Evolutionary conservation across 2,329 filamentous ascomycete species (phyloP).

Genomic region (Ceratocystis albifundus): DNA sequence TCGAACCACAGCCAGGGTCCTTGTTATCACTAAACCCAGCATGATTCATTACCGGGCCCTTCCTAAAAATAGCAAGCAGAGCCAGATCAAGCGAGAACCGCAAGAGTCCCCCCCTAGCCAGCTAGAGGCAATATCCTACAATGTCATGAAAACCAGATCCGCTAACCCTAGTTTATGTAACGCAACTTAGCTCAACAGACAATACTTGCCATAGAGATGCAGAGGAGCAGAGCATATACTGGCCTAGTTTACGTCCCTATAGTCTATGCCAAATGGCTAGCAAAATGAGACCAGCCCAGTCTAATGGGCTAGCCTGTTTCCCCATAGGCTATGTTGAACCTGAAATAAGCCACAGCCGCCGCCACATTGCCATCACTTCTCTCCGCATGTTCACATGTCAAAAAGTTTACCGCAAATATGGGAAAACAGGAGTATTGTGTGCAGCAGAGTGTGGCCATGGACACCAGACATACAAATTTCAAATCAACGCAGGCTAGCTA

Average conservation of each 20-base stretch:
- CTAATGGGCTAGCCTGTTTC: no score
- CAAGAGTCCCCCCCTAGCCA: no score
- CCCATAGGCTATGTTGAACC: no score
- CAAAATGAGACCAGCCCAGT: not conserved
- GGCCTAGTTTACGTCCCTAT: no score
- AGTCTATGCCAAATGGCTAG: not conserved
- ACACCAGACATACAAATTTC: not conserved
- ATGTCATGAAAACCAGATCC: no score
- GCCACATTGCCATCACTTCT: not conserved
- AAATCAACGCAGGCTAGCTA: not conserved
- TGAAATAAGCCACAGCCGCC: not conserved
- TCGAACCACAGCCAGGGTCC: not conserved
- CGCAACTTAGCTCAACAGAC: no score
- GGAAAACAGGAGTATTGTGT: not conserved
- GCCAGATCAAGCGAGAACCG: not conserved
- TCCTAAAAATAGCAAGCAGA: not conserved
- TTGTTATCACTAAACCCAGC: no score
- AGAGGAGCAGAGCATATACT: not conserved
- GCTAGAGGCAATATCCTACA: no score
- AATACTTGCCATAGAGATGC: no score
- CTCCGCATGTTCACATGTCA: conserved; percentile 8
- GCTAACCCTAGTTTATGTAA: no score
- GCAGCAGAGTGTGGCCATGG: not conserved
- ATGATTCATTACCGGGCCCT: not conserved
- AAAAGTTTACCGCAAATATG: not conserved